Percentiles rank a stretch among this genome's conserved stretches.
Evolutionary conservation across 2,329 filamentous ascomycete species (phyloP).

Genomic region (Keithomyces neogunnii): DNA sequence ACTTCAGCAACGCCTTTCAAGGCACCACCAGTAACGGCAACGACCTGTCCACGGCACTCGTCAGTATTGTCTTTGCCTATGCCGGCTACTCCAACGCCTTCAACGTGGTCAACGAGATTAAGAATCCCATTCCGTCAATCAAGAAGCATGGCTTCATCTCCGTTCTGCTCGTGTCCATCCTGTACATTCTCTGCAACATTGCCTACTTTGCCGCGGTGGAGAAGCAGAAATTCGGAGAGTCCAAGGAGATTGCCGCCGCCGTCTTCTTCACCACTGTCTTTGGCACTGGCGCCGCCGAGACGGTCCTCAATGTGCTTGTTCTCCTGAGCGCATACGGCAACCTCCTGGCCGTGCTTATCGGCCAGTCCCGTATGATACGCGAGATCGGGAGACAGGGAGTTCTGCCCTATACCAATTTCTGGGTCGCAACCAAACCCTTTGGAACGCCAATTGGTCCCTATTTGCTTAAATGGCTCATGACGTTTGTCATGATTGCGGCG

Average conservation of each 20-base stretch:
- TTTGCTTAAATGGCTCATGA: constrained; percentile 47
- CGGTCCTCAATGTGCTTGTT: constrained; percentile 49
- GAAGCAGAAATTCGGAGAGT: background rate
- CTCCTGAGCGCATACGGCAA: constrained; percentile 51
- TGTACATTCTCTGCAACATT: constrained; percentile 52
- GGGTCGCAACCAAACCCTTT: constrained; percentile 55
- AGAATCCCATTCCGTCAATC: constrained; percentile 42
- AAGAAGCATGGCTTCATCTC: constrained; percentile 37
- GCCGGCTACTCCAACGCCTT: constrained; percentile 51
- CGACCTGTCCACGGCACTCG: constrained; percentile 36
- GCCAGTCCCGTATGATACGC: constrained; percentile 46
- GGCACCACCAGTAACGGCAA: constrained; percentile 28
- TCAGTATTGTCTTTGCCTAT: constrained; percentile 52
- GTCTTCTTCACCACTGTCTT: constrained; percentile 54
- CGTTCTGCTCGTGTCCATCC: constrained; percentile 39
- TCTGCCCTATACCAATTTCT: constrained; percentile 50
- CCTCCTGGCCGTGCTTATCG: constrained; percentile 45
- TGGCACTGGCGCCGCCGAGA: constrained; percentile 36
- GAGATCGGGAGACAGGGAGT: constrained; percentile 56
- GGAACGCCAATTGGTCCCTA: constrained; percentile 55
- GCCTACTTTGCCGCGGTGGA: constrained; percentile 49
- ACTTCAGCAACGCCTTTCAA: constrained; percentile 27
- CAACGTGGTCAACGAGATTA: constrained; percentile 49
- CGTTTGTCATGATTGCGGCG: constrained; percentile 50
- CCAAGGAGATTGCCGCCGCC: constrained; percentile 42